Evolutionary conservation across 192 early-diverging fungal species (phyloP), one percentile per base, ranked within the genome.

Genomic region (Rhizophagus sp.): DNA sequence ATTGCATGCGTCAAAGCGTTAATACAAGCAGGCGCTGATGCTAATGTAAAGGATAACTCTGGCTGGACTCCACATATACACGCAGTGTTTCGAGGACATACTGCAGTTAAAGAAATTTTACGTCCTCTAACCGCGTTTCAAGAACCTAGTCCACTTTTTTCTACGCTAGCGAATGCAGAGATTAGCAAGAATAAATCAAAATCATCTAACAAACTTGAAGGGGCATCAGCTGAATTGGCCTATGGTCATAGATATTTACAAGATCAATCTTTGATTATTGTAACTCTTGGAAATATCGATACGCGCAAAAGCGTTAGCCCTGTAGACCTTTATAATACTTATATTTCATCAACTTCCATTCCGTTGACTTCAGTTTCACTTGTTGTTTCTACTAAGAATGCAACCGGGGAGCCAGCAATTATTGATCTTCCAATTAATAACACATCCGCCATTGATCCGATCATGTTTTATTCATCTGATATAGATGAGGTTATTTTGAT

Each of bases 251-350:
- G 85, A 57, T 91, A 89, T 72, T 79, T 93, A 8, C 84, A 90
- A 50, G 81, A 87, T 62, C 85, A 91, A 79, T 88, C 84, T 36
- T 82, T 93, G 85, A 88, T 93, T 63, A 81, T 89, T 50, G 80
- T 93, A n/a, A 91, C 89, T 6, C 76, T 93, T 19, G 92, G 92
- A 10, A 90, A 89, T 3, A 88, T 86, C 52, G 92, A 92, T 76
- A 57, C 83, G 8, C 86, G 90, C n/a, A 86, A 83, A 39, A 81
- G 65, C 0, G 77, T 83, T 5, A 79, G 82, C 10, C 88, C 89
- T 7, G 83, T 92, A 1, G 82, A 88, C 22, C 68, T 91, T 3
- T 82, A 87, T 77, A 65, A 82, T 17, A 82, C 44, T 12, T 3
- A 47, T 2, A 47, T 47, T 47, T 12, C 62, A 4, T 70, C 61